Evolutionary conservation across 805 yeast genomes (phyloP).

Genomic region (Yamadazyma scolyti): DNA sequence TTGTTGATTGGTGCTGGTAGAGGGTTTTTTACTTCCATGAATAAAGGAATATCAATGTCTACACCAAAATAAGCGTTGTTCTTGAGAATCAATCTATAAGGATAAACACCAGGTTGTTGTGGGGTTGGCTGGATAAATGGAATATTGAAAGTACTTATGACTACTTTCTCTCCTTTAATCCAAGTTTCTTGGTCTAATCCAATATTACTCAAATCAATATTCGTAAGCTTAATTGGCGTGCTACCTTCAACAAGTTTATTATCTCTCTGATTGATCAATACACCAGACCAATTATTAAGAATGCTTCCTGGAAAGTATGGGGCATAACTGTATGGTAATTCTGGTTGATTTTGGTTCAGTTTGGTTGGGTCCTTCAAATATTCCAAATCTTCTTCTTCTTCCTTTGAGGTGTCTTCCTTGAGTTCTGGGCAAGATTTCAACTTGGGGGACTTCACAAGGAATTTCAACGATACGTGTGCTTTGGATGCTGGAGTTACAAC

Average conservation of each 20-base stretch:
- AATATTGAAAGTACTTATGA: constrained; percentile 71
- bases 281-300: constrained; percentile 61
- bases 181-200: constrained; percentile 50
- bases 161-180: constrained; percentile 40
- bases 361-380: constrained; percentile 68
- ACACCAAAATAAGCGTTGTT: constrained; percentile 78
- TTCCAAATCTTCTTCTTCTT: constrained; percentile 66
- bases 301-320: constrained; percentile 68
- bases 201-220: constrained; percentile 55
- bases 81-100: constrained; percentile 67
- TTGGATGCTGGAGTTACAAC: constrained; percentile 65
- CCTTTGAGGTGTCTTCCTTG: constrained; percentile 41
- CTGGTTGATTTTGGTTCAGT: constrained; percentile 65
- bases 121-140: constrained; percentile 78
- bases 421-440: constrained; percentile 56
- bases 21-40: constrained; percentile 61
- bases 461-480: constrained; percentile 73
- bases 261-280: constrained; percentile 71
- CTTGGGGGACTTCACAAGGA: constrained; percentile 68
- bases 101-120: constrained; percentile 56
- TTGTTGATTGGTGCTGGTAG: constrained; percentile 18
- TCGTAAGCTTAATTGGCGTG: constrained; percentile 50
- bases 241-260: constrained; percentile 65
- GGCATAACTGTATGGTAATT: constrained; percentile 59
- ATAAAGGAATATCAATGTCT: constrained; percentile 70